A percentile compares a stretch with the other conserved stretches of the same genome.
Evolutionary conservation across 805 yeast species (phyloP).

Genomic region (Maudiozyma bulderi): DNA sequence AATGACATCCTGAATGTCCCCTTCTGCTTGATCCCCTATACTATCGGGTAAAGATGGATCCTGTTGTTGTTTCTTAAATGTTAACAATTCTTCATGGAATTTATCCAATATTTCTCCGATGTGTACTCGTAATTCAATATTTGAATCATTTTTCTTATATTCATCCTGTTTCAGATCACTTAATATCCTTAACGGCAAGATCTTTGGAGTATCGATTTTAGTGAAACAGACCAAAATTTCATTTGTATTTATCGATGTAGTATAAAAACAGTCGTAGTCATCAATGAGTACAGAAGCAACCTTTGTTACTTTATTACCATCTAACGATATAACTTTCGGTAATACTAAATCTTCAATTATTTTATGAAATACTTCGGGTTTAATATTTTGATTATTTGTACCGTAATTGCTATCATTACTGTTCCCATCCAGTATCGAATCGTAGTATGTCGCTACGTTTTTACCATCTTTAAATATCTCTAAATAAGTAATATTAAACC

Average conservation of each 20-base stretch:
- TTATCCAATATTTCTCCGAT: conserved; percentile 20
- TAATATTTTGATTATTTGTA: conserved; percentile 3
- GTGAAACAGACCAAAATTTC: conserved; percentile 22
- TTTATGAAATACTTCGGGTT: conserved; percentile 14
- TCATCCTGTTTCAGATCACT: conserved; percentile 23
- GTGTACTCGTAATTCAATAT: conserved; percentile 17
- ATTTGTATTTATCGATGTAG: conserved; percentile 13
- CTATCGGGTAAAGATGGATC: no score
- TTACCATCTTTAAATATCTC: conserved; percentile 18
- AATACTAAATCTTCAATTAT: conserved; percentile 23
- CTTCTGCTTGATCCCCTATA: conserved; percentile 19
- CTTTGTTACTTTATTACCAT: conserved; percentile 28
- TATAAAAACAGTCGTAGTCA: conserved; percentile 28
- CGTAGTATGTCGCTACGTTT: conserved; percentile 19
- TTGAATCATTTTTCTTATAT: conserved; percentile 12
- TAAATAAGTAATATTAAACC: conserved; percentile 20
- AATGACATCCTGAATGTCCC: conserved; percentile 25
- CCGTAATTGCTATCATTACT: conserved; percentile 16
- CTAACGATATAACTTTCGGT: conserved; percentile 23
- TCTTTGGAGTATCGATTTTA: conserved; percentile 20
- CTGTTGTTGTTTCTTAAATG: conserved; percentile 9
- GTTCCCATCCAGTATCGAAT: conserved; percentile 4
- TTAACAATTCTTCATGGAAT: conserved; percentile 24
- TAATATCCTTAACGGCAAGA: conserved; percentile 25
- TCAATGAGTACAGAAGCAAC: conserved; percentile 24